Evolutionary conservation across 2,329 filamentous ascomycete species (phyloP), one percentile per base, ranked within the genome.

Genomic region (Blastomyces percursus): DNA sequence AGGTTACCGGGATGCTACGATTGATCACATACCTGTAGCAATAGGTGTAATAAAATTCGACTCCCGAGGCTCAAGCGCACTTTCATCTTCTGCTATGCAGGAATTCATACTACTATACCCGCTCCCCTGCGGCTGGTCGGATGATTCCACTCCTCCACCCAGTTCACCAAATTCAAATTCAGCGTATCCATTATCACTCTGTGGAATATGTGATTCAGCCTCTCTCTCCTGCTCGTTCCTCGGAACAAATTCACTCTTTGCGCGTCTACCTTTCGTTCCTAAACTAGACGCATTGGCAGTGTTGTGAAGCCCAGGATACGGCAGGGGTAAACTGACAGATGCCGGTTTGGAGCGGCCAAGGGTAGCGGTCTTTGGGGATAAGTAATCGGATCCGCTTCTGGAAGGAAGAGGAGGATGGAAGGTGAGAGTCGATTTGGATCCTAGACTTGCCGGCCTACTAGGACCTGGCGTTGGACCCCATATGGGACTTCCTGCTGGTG

Each of bases 401-500:
- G 19, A n/a, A n/a, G 50, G 24, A 5, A n/a, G 51, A 42, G 54
- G 32, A 24, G 54, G 11, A 14, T 12, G 21, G 54, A n/a, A 21
- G 42, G n/a, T 24, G 35, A 56, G n/a, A n/a, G 32, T 56, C 54
- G 54, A 56, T 16, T 40, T 56, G 9, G 54, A 56, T 14, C 32
- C 54, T 30, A 61, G 55, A 46, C 60, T 59, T 46, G 61, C 57
- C 3, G 70, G 60, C 44, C 62, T 66, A 21, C 65, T 68, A 56
- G 51, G 64, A 27, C 61, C 66, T 8, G 72, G 66, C n/a, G 69
- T 71, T 21, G 62, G 68, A 1, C 66, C 61, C 12, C 66, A 64
- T 35, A 62, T 51, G 11, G 69, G 68, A 59, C 67, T 73, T 32
- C 67, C 69, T 4, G 63, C 61, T 14, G 72, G 74, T 61, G 72